Percentiles rank a stretch among this genome's conserved stretches.
Conservation (phyloP, 768 basidiomycete species). For the Rhizopogon vesiculosus region DNA sequence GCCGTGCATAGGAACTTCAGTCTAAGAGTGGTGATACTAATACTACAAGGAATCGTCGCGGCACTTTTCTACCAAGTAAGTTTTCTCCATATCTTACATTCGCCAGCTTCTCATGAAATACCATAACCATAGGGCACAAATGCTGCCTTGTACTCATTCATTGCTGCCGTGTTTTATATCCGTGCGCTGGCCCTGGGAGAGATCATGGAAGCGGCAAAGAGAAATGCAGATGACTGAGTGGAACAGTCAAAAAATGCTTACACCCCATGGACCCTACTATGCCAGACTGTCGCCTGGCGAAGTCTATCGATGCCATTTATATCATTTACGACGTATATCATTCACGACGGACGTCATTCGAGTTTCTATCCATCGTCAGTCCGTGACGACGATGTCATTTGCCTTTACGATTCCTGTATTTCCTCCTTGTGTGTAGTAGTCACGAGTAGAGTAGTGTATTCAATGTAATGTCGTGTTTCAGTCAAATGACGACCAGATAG, state of each 20-base stretch:
- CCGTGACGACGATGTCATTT: not conserved
- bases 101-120: not conserved
- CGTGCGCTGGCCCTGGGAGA: constrained; percentile 70
- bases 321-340: not conserved
- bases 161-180: constrained; percentile 62
- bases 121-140: constrained; percentile 63
- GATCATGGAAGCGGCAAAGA: constrained; percentile 59
- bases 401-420: not conserved
- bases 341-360: not conserved
- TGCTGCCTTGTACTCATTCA: constrained; percentile 72
- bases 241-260: constrained; percentile 44
- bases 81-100: not conserved
- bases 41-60: constrained; percentile 58
- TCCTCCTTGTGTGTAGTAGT: not conserved
- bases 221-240: constrained; percentile 48
- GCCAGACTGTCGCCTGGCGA: not conserved
- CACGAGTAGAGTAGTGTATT: no score
- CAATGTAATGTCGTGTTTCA: no score
- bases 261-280: not conserved
- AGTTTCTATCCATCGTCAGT: not conserved
- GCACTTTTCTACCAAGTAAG: constrained; percentile 76
- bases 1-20: constrained; percentile 62
- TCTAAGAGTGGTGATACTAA: constrained; percentile 55
- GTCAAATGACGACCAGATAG: no score
- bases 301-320: not conserved